A percentile compares a stretch with the other conserved stretches of the same genome.
Evolutionary conservation across 116 monocot species (phyloP).

Genomic region (Cymodocea nodosa): DNA sequence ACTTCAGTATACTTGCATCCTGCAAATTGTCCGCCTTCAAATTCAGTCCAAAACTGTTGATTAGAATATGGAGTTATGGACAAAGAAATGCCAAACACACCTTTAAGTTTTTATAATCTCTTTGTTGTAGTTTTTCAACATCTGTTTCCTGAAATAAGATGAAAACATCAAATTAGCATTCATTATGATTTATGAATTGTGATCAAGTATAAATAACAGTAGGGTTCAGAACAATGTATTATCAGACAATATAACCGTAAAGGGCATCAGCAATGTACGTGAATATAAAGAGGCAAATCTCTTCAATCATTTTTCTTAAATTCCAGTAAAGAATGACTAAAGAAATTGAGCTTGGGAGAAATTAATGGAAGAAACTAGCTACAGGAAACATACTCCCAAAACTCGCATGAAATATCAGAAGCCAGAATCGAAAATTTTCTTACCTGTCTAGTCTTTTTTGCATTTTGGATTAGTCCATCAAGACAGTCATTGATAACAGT

Average conservation of each 20-base stretch:
- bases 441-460: constrained; percentile 93
- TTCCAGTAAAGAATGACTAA: too few species aligned
- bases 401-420: neutral
- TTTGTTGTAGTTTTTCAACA: constrained; percentile 97
- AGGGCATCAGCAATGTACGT: too few species aligned
- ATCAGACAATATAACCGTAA: too few species aligned
- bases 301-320: too few species aligned
- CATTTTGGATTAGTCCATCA: constrained; percentile 83
- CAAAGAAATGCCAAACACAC: constrained; percentile 17
- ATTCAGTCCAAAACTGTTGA: too few species aligned
- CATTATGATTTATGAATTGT: neutral
- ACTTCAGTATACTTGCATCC: constrained; percentile 93
- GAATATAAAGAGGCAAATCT: too few species aligned
- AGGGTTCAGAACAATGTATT: neutral
- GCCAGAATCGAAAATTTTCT: neutral
- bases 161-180: neutral
- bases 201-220: neutral
- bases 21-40: constrained; percentile 17
- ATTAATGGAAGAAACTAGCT: neutral
- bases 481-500: constrained; percentile 89
- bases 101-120: constrained; percentile 82
- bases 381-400: neutral
- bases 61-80: too few species aligned
- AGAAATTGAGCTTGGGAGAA: neutral
- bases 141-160: constrained; percentile 64